Percentiles rank a stretch among this genome's conserved stretches.
phyloP scores from a whole-genome alignment of 768 basidiomycete genomes.

The Kwoniella dejecticola region DNA sequence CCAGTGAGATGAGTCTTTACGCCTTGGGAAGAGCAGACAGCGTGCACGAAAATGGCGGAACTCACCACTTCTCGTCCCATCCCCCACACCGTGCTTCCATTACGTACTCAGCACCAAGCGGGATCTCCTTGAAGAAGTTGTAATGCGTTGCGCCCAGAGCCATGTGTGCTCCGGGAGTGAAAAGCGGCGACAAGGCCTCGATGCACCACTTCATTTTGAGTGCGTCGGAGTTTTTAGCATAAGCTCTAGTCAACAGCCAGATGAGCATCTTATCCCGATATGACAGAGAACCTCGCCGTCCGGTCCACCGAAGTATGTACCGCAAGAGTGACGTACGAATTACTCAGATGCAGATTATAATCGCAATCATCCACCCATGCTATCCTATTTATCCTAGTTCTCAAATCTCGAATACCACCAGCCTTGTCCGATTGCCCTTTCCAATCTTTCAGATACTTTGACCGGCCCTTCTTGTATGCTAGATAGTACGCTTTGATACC shows the following conservation, averaged over 20 bases:
- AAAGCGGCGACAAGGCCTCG: slow-evolving; percentile 37
- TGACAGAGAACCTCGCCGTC: neutral
- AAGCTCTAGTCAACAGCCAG: slow-evolving; percentile 15
- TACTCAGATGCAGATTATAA: slow-evolving; percentile 49
- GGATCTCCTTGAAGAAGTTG: slow-evolving; percentile 56
- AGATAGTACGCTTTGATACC: slow-evolving; percentile 37
- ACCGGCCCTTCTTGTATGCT: slow-evolving; percentile 34
- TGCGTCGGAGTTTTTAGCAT: slow-evolving; percentile 44
- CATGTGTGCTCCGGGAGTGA: slow-evolving; percentile 38
- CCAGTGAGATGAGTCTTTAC: too few relatives aligned
- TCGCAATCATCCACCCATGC: slow-evolving; percentile 50
- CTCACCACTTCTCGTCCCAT: slow-evolving; percentile 56
- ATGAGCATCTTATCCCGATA: neutral
- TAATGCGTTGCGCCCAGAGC: slow-evolving; percentile 48
- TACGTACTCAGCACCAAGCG: slow-evolving; percentile 47
- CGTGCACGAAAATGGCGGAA: neutral
- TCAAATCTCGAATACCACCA: slow-evolving; percentile 32
- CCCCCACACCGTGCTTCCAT: slow-evolving; percentile 52
- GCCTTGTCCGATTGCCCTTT: slow-evolving; percentile 11
- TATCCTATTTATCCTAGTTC: slow-evolving; percentile 26
- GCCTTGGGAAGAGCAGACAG: neutral
- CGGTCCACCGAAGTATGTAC: too few relatives aligned
- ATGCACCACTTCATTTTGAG: slow-evolving; percentile 43
- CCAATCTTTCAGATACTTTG: slow-evolving; percentile 41
- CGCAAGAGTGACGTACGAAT: slow-evolving; percentile 37